Evolutionary conservation across 2,329 filamentous ascomycete species (phyloP).

Genomic region (Teratosphaeria pseudoeucalypti): DNA sequence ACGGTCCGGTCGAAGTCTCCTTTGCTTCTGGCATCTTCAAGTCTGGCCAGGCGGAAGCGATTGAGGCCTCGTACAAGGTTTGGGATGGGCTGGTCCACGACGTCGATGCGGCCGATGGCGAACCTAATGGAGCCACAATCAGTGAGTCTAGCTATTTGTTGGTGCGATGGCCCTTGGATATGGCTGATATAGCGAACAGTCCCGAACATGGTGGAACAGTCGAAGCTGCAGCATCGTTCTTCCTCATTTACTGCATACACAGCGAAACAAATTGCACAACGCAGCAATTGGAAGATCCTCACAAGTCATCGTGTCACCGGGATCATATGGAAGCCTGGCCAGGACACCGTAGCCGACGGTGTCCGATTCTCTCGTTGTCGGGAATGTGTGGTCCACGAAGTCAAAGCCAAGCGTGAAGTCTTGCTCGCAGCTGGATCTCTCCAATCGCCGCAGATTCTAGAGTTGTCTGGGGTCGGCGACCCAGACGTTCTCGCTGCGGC

Average conservation of each 20-base stretch:
- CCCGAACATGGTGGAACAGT: constrained; percentile 15
- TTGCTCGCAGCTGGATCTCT: constrained; percentile 8
- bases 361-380: not conserved
- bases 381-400: constrained; percentile 8
- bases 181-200: not conserved
- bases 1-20: constrained; percentile 14
- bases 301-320: constrained; percentile 18
- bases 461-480: constrained; percentile 51
- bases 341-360: constrained; percentile 3
- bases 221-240: constrained; percentile 16
- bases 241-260: constrained; percentile 19
- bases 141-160: constrained; percentile 5
- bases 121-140: constrained; percentile 14
- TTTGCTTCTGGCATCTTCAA: constrained; percentile 17
- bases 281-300: constrained; percentile 16
- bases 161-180: not conserved
- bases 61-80: constrained; percentile 13
- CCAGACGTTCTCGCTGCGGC: constrained; percentile 37
- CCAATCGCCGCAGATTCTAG: constrained; percentile 46
- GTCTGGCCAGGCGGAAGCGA: constrained; percentile 13
- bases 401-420: constrained; percentile 9
- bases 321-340: not conserved
- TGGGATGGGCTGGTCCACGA: constrained; percentile 12
- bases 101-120: constrained; percentile 16
- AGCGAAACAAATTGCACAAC: constrained; percentile 10